A percentile compares a stretch with the other conserved stretches of the same genome.
phyloP scores from a whole-genome alignment of 768 basidiomycete genomes.

The Mycena kentingensis region DNA sequence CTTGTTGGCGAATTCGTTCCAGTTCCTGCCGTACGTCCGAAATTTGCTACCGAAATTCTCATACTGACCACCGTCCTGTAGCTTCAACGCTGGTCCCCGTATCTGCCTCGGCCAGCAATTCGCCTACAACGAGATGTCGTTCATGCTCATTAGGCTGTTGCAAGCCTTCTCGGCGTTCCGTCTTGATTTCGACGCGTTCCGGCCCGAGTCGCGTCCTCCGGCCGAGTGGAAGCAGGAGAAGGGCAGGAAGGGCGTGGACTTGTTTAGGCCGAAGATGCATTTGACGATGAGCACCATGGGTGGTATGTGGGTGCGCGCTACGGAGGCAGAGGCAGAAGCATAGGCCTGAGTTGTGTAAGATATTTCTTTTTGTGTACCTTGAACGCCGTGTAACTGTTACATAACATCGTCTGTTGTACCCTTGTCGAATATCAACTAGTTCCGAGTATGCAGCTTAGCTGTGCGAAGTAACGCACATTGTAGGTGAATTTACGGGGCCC shows the following conservation, averaged over 20 bases:
- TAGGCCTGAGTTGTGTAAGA: too few relatives aligned
- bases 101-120: conserved; percentile 5
- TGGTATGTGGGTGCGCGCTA: background rate
- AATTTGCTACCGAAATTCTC: background rate
- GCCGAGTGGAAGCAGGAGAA: conserved; percentile 5
- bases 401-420: too few relatives aligned
- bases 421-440: too few relatives aligned
- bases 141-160: background rate
- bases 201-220: background rate
- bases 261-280: conserved; percentile 6
- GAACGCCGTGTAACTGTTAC: too few relatives aligned
- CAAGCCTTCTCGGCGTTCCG: background rate
- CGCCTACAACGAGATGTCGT: background rate
- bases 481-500: too few relatives aligned
- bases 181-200: background rate
- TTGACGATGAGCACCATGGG: conserved; percentile 10
- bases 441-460: too few relatives aligned
- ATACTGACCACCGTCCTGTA: background rate
- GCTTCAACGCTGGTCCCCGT: too few relatives aligned
- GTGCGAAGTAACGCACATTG: too few relatives aligned
- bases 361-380: too few relatives aligned
- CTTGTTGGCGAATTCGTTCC: conserved; percentile 48
- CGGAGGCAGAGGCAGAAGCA: too few relatives aligned
- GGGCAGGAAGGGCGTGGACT: background rate
- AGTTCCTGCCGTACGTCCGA: conserved; percentile 44